These are phyloP conservation scores for Dendrobium officinale DNA, from an alignment of 106 monocot species.

Conservation along the genomic window DNA sequence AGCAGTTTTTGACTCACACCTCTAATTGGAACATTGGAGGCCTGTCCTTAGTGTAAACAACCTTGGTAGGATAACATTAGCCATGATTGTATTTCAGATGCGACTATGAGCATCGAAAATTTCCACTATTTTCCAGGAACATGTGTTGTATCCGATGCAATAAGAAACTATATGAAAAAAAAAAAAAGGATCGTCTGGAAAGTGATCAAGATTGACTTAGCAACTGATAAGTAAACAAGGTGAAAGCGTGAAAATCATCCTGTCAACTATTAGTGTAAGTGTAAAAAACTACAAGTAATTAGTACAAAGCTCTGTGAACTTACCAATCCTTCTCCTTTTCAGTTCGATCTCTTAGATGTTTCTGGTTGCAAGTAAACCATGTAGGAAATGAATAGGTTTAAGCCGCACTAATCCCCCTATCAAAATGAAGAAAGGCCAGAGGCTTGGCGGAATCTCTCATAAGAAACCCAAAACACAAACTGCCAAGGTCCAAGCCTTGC, in stretches of 20 bases:
- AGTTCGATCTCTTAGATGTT: background rate
- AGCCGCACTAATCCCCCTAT: background rate
- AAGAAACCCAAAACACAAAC: slow-evolving; percentile 91
- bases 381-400: background rate
- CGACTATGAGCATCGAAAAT: no score
- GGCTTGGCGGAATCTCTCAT: slow-evolving; percentile 49
- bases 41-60: no score
- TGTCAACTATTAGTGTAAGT: background rate
- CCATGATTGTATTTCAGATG: no score
- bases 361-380: background rate
- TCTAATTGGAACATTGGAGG: no score
- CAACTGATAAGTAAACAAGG: background rate
- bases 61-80: no score
- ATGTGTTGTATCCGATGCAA: background rate
- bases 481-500: slow-evolving; percentile 94
- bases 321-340: background rate
- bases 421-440: slow-evolving; percentile 75
- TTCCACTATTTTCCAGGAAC: background rate
- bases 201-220: background rate
- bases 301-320: background rate
- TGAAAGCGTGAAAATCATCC: background rate
- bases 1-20: no score
- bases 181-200: background rate
- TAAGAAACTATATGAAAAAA: background rate
- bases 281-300: background rate